Conservation (phyloP, 352 stramenopile genomes). For the Globisporangium iwayamae region DNA sequence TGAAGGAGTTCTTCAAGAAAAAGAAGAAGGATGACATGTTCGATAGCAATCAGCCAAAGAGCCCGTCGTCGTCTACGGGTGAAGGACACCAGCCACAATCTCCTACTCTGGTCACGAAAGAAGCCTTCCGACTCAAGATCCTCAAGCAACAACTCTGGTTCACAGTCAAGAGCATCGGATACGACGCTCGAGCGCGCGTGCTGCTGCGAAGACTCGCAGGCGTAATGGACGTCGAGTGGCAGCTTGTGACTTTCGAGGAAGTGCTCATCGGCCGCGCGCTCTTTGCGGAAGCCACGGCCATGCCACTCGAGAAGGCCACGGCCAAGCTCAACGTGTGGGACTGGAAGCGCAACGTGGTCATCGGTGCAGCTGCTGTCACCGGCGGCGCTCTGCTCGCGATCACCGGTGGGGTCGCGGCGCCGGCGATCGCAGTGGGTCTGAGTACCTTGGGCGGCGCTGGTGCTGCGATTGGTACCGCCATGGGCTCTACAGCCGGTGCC, state of each 20-base stretch:
- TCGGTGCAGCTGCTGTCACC: constrained; percentile 65
- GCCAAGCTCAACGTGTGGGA: constrained; percentile 62
- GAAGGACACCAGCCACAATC: not conserved
- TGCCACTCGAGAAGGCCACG: constrained; percentile 61
- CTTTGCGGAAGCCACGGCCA: constrained; percentile 67
- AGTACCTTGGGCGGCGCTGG: constrained; percentile 60
- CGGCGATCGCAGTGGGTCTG: constrained; percentile 58
- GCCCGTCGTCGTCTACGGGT: constrained; percentile 6
- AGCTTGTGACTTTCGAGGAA: constrained; percentile 62
- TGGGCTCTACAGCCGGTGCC: constrained; percentile 50
- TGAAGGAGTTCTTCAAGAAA: constrained; percentile 30
- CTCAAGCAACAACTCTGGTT: constrained; percentile 77
- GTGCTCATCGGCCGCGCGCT: constrained; percentile 61
- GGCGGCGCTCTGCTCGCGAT: constrained; percentile 70
- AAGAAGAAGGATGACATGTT: constrained; percentile 27
- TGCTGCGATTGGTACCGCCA: constrained; percentile 49
- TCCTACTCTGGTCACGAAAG: constrained; percentile 20
- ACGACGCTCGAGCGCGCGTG: constrained; percentile 64
- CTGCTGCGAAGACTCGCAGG: constrained; percentile 47
- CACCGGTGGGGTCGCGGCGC: constrained; percentile 61
- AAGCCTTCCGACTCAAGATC: constrained; percentile 53
- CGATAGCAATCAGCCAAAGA: not conserved
- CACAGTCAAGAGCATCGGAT: constrained; percentile 69
- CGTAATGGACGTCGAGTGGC: constrained; percentile 56
- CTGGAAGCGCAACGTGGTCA: constrained; percentile 76